A percentile compares a stretch with the other conserved stretches of the same genome.
Conservation (phyloP, 768 basidiomycete genomes). For the Xerocomellus intermedius region DNA sequence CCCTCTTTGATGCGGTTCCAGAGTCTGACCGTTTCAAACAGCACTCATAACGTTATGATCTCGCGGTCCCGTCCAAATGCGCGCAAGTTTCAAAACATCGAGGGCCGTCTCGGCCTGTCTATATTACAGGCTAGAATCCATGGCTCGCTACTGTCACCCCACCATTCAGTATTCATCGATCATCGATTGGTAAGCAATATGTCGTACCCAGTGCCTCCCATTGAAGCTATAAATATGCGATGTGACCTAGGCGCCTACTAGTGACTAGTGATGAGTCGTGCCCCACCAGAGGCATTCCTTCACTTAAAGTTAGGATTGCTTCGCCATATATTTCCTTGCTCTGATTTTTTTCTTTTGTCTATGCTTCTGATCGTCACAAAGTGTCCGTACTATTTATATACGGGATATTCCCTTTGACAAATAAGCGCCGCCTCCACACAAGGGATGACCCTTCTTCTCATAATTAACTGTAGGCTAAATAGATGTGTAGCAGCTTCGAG, state of each 20-base stretch:
- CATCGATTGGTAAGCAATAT: neutral
- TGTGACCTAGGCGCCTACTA: neutral
- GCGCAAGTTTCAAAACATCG: neutral
- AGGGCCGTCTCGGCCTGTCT: neutral
- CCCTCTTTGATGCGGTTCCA: neutral
- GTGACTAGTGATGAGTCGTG: neutral
- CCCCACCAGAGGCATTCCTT: neutral
- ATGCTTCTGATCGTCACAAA: constrained; percentile 15
- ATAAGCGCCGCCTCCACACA: constrained; percentile 21
- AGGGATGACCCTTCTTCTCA: constrained; percentile 1
- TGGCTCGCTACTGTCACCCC: neutral
- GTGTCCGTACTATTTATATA: neutral
- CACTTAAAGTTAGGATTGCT: neutral
- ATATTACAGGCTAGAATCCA: neutral
- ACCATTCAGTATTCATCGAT: too few relatives aligned
- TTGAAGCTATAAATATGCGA: neutral
- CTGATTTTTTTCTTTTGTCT: constrained; percentile 4
- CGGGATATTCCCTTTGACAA: neutral
- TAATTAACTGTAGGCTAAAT: neutral
- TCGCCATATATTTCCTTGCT: constrained; percentile 1
- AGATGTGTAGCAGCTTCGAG: neutral
- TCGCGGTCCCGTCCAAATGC: neutral
- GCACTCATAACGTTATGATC: neutral
- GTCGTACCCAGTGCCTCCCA: neutral
- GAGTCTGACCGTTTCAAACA: neutral